Evolutionary conservation across 2,329 filamentous ascomycete species (phyloP).

Genomic region (Beauveria medogensis): DNA sequence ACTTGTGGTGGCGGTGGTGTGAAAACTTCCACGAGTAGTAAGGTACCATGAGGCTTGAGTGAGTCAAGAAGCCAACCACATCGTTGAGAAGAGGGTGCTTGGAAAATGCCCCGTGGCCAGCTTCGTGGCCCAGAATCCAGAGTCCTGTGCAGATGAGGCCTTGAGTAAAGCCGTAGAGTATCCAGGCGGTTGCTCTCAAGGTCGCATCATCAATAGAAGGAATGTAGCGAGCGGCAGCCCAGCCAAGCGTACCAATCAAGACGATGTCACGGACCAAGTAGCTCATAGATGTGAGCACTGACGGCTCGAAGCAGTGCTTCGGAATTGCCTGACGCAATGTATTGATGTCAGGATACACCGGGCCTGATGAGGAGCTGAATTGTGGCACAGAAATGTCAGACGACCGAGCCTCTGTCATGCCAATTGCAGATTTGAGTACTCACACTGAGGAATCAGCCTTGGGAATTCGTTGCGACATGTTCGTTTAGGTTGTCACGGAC

Average conservation of each 20-base stretch:
- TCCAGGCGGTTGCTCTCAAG: conserved; percentile 43
- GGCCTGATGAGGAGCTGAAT: neutral
- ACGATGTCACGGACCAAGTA: conserved; percentile 50
- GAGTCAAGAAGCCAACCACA: conserved; percentile 53
- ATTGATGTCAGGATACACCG: conserved; percentile 38
- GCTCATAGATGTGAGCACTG: conserved; percentile 40
- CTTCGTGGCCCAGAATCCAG: conserved; percentile 66
- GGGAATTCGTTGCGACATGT: conserved; percentile 3
- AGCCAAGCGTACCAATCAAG: conserved; percentile 31
- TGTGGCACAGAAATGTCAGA: neutral
- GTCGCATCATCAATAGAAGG: conserved; percentile 36
- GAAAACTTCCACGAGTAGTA: conserved; percentile 69
- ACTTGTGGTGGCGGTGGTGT: conserved; percentile 62
- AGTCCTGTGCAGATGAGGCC: conserved; percentile 59
- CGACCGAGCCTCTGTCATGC: neutral
- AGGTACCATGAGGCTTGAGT: conserved; percentile 58
- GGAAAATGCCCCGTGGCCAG: conserved; percentile 63
- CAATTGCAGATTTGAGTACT: neutral
- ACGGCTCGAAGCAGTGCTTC: conserved; percentile 52
- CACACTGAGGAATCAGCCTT: conserved; percentile 4
- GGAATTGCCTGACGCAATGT: conserved; percentile 47
- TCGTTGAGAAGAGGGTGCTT: conserved; percentile 48
- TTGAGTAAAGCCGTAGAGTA: conserved; percentile 53
- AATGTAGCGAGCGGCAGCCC: conserved; percentile 32
- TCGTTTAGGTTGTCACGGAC: neutral